phyloP scores from a whole-genome alignment of 257 asterid genomes.

The Ajuga chamaepitys region DNA sequence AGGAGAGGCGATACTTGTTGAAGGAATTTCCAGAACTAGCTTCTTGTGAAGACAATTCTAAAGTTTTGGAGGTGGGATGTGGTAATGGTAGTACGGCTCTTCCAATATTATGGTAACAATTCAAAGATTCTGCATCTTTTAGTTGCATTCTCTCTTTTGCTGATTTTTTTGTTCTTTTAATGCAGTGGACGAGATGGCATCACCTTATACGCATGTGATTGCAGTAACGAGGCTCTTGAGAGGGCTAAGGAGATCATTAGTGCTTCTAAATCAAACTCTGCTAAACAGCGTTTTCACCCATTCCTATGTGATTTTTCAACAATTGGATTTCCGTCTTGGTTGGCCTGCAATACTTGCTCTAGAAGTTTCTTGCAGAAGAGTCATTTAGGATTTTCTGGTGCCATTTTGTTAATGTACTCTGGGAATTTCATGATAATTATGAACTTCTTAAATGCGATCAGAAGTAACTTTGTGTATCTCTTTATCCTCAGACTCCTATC shows the following conservation, averaged over 20 bases:
- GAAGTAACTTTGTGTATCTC: background rate
- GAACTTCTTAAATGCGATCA: background rate
- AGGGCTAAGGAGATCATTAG: slow-evolving; percentile 59
- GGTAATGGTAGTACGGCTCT: slow-evolving; percentile 91
- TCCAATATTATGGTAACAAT: slow-evolving; percentile 46
- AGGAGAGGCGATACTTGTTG: slow-evolving; percentile 84
- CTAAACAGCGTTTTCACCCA: slow-evolving; percentile 39
- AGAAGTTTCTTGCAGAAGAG: slow-evolving; percentile 22
- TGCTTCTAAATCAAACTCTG: slow-evolving; percentile 39
- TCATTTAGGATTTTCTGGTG: slow-evolving; percentile 32
- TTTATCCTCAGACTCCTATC: slow-evolving; percentile 14
- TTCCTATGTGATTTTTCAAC: slow-evolving; percentile 74
- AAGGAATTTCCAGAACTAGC: slow-evolving; percentile 85
- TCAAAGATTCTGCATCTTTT: background rate
- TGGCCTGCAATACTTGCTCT: slow-evolving; percentile 52
- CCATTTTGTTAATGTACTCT: slow-evolving; percentile 4
- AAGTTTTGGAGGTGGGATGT: slow-evolving; percentile 93
- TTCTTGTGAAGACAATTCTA: slow-evolving; percentile 44
- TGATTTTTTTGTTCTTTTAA: slow-evolving; percentile 13
- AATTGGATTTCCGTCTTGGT: slow-evolving; percentile 60
- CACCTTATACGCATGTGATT: slow-evolving; percentile 72
- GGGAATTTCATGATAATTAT: background rate
- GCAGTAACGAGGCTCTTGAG: slow-evolving; percentile 80
- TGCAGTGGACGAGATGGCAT: slow-evolving; percentile 55
- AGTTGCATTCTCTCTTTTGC: background rate